Evolutionary conservation across 306 rosid species (phyloP), one percentile per base, ranked within the genome.

Genomic region (Vigna unguiculata): DNA sequence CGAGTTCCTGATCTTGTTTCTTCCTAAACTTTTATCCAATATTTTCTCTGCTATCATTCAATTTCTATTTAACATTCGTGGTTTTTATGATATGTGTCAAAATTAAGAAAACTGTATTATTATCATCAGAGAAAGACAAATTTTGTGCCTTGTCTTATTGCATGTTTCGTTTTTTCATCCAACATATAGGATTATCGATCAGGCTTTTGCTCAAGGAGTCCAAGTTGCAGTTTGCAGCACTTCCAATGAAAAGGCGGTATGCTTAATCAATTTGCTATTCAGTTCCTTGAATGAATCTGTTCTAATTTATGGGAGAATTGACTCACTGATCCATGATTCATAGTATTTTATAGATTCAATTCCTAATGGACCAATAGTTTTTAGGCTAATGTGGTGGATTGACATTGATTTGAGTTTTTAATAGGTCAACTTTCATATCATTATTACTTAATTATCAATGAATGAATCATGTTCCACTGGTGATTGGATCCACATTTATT

Each of bases 191-290:
- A 79, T 95, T 81, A 83, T 95, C 60, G 97, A 95, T 76, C 99
- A 95, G 82, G 99, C 99, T 80, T 83, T 95, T 32, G 15, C 80
- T 80, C 90, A 83, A 78, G 99, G 97, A 83, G 96, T 90, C 81
- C 90, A 92, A 62, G 99, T 95, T 64, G 99, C 99, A 15, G 97
- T 95, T 57, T 95, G 99, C 82, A 95, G 99, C 84, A 92, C 99
- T 80, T 95, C 99, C 34, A 95, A 95, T 79, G 99, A 95, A 92
- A 95, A 95, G 90, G 97, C 97, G 99, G 97, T 95, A 95, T 84
- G 93, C 90, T 83, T 28, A 72, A 88, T 81, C 84, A 74, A 40
- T 40, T 9, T 11, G 83, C 83, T 86, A 78, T 81, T 70, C 74
- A 82, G 60, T 72, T 84, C 69, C 71, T 83, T 52, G 64, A 53